Evolutionary conservation across 176 grass and related monocot species (phyloP).

Genomic region (Eremochloa ophiuroides): DNA sequence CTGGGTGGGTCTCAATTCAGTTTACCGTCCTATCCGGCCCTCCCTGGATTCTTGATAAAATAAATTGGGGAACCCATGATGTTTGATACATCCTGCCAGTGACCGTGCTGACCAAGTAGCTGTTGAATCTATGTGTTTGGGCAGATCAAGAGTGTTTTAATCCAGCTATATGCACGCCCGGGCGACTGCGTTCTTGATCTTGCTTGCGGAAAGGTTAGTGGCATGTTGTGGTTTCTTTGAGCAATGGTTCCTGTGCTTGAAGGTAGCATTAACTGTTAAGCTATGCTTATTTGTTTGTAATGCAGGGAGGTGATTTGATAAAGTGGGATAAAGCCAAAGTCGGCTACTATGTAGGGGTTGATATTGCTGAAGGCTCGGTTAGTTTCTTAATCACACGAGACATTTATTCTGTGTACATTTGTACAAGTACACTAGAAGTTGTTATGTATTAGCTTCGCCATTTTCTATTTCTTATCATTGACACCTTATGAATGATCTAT

Average conservation of each 20-base stretch:
- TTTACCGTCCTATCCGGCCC: neutral
- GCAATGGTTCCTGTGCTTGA: neutral
- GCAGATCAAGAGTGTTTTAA: constrained; percentile 93
- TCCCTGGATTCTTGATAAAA: neutral
- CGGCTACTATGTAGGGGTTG: constrained; percentile 92
- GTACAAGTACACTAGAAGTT: neutral
- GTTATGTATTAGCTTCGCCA: neutral
- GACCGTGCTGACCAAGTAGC: neutral
- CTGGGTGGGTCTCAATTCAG: constrained; percentile 50
- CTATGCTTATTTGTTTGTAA: constrained; percentile 7
- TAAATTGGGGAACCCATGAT: neutral
- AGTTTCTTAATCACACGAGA: constrained; percentile 13
- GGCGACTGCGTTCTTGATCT: constrained; percentile 94
- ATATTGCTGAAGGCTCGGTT: constrained; percentile 85
- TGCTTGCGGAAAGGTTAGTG: constrained; percentile 82
- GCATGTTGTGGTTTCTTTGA: neutral
- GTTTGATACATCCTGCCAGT: neutral
- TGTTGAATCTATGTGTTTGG: neutral
- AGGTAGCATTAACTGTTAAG: neutral
- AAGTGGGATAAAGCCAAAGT: constrained; percentile 98
- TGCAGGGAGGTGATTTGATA: constrained; percentile 89
- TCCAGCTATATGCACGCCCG: constrained; percentile 68
- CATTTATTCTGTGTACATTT: neutral
- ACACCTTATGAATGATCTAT: neutral
- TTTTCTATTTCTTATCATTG: neutral